phyloP scores from a whole-genome alignment of 441 rosid species.

The Viola pubescens region DNA sequence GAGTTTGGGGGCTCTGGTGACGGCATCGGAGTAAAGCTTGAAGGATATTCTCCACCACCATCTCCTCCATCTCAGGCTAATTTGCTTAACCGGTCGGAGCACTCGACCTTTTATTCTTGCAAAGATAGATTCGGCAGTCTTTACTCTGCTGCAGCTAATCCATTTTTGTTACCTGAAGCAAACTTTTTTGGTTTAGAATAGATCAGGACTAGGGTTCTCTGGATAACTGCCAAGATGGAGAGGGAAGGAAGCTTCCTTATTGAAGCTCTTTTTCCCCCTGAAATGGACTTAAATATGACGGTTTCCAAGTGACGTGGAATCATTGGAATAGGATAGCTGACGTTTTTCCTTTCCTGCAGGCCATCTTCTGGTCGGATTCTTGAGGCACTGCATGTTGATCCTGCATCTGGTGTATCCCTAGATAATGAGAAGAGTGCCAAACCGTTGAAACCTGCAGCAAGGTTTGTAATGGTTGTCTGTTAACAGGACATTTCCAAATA shows the following conservation, averaged over 20 bases:
- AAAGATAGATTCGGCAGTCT: conserved; percentile 84
- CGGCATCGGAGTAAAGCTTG: conserved; percentile 51
- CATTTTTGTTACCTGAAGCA: conserved; percentile 55
- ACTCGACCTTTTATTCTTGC: conserved; percentile 94
- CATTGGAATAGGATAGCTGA: conserved; percentile 30
- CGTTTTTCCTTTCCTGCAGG: conserved; percentile 57
- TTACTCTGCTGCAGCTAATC: conserved; percentile 66
- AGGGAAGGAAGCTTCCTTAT: conserved; percentile 50
- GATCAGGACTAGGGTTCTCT: conserved; percentile 44
- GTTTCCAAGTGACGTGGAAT: conserved; percentile 23
- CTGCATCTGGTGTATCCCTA: conserved; percentile 82
- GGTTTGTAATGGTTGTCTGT: conserved; percentile 35
- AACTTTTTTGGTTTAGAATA: conserved; percentile 47
- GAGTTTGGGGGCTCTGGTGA: conserved; percentile 87
- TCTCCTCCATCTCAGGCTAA: conserved; percentile 78
- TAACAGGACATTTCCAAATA: not conserved
- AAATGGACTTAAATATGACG: conserved; percentile 25
- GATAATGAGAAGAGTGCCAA: conserved; percentile 70
- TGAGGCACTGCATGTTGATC: conserved; percentile 95
- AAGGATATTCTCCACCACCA: conserved; percentile 80
- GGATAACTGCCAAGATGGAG: conserved; percentile 51
- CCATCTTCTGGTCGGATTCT: conserved; percentile 72
- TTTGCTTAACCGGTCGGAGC: conserved; percentile 90
- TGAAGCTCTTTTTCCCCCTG: conserved; percentile 35
- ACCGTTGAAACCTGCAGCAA: conserved; percentile 47